Evolutionary conservation across 2,329 filamentous ascomycete species (phyloP).

Genomic region (Simplicillium sp.): DNA sequence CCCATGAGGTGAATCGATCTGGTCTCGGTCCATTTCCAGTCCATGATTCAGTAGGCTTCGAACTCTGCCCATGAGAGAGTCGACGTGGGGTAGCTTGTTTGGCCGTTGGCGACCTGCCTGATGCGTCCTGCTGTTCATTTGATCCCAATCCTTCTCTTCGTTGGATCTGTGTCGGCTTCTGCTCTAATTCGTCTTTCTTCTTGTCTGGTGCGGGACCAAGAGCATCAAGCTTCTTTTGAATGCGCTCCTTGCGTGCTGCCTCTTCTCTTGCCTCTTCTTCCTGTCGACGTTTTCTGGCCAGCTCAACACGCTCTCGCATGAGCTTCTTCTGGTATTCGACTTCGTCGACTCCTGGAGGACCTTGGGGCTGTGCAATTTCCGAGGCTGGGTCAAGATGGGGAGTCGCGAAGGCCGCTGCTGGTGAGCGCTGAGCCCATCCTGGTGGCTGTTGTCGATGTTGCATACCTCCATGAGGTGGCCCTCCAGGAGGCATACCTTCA

Average conservation of each 20-base stretch:
- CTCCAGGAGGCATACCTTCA: constrained; percentile 22
- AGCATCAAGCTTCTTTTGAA: constrained; percentile 62
- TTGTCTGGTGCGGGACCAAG: constrained; percentile 56
- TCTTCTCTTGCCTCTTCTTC: constrained; percentile 66
- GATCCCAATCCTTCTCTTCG: constrained; percentile 16
- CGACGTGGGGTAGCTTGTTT: constrained; percentile 14
- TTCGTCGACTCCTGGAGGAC: constrained; percentile 30
- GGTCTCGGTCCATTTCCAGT: constrained; percentile 26
- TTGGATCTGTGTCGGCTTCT: constrained; percentile 23
- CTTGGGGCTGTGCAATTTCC: constrained; percentile 12
- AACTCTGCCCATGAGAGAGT: constrained; percentile 21
- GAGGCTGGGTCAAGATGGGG: constrained; percentile 16
- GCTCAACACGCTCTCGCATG: constrained; percentile 62
- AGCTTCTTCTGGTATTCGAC: constrained; percentile 58
- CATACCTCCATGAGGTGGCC: constrained; percentile 7
- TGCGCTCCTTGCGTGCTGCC: constrained; percentile 59
- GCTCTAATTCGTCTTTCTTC: constrained; percentile 45
- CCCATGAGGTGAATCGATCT: constrained; percentile 44
- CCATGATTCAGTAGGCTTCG: constrained; percentile 26
- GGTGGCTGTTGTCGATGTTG: constrained; percentile 18
- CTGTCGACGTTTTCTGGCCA: constrained; percentile 56
- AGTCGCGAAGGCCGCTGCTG: constrained; percentile 28
- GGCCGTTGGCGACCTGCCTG: constrained; percentile 2
- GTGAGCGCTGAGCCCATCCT: constrained; percentile 22
- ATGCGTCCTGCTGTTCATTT: constrained; percentile 10